These are phyloP conservation scores for Calamus simplicifolius DNA, from an alignment of 176 grass and related monocot genomes.

Conservation along the genomic window DNA sequence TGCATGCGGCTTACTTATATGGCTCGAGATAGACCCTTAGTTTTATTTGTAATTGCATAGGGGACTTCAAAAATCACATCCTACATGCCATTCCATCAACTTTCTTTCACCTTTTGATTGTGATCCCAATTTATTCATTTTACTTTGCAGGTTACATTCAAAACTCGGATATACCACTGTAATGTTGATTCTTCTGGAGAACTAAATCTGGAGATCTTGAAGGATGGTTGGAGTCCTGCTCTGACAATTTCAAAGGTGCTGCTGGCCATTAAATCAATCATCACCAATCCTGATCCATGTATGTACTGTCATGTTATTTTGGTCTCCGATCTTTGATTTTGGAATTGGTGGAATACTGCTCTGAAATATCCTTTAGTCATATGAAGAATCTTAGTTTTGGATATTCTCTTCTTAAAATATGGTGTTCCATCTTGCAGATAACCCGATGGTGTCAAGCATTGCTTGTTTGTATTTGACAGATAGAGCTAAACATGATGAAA, in stretches of 20 bases:
- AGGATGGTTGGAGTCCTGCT: conserved; percentile 79
- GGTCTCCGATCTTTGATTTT: conserved; percentile 23
- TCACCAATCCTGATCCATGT: conserved; percentile 88
- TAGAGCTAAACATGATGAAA: conserved; percentile 71
- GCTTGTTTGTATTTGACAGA: conserved; percentile 62
- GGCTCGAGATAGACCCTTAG: too few species aligned
- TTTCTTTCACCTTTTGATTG: too few species aligned
- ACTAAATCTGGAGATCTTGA: conserved; percentile 38
- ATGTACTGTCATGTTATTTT: conserved; percentile 14
- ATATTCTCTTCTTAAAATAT: conserved; percentile 1
- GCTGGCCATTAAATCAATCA: conserved; percentile 54
- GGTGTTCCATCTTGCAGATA: conserved; percentile 41
- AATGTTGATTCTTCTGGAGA: too few species aligned
- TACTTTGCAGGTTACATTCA: too few species aligned
- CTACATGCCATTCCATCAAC: too few species aligned
- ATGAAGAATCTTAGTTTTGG: too few species aligned
- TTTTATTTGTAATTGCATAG: too few species aligned
- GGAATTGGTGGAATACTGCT: not conserved
- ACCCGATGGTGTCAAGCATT: conserved; percentile 40
- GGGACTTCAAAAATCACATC: too few species aligned
- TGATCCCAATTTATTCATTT: too few species aligned
- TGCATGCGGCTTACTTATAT: too few species aligned
- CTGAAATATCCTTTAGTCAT: conserved; percentile 1
- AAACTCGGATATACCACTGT: too few species aligned
- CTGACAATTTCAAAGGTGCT: conserved; percentile 93